phyloP scores from a whole-genome alignment of 176 grass and related monocot species.

The Hordeum marinum region DNA sequence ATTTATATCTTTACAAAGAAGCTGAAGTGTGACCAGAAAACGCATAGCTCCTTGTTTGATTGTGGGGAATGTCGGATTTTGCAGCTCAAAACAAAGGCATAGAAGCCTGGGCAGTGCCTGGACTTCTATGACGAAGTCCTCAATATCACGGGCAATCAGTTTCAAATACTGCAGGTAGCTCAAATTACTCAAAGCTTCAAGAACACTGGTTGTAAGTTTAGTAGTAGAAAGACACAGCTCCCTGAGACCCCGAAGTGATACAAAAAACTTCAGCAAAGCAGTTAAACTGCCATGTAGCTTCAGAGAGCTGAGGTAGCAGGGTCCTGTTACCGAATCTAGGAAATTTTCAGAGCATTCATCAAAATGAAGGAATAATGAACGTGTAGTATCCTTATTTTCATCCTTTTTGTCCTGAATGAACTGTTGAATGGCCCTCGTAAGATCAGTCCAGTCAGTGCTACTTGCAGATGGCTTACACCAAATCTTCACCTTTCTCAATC shows the following conservation, averaged over 20 bases:
- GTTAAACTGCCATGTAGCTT: background rate
- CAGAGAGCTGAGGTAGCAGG: constrained; percentile 17
- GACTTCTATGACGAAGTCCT: background rate
- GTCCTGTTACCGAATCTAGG: background rate
- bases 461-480: constrained; percentile 8
- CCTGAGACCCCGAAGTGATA: background rate
- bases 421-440: constrained; percentile 17
- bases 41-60: constrained; percentile 1
- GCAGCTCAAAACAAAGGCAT: constrained; percentile 1
- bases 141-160: background rate
- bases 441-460: background rate
- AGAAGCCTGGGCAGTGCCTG: constrained; percentile 9
- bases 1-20: constrained; percentile 15
- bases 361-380: constrained; percentile 9
- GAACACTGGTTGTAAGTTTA: background rate
- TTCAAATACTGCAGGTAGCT: background rate
- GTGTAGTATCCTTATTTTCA: background rate
- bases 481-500: constrained; percentile 17
- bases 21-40: constrained; percentile 8
- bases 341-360: background rate
- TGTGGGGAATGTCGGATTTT: background rate
- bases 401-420: constrained; percentile 8
- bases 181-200: constrained; percentile 6
- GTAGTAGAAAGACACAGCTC: constrained; percentile 16
- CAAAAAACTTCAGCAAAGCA: constrained; percentile 3